A percentile compares a stretch with the other conserved stretches of the same genome.
Conservation (phyloP, 2,329 filamentous ascomycete genomes). For the Colletotrichum melonis region DNA sequence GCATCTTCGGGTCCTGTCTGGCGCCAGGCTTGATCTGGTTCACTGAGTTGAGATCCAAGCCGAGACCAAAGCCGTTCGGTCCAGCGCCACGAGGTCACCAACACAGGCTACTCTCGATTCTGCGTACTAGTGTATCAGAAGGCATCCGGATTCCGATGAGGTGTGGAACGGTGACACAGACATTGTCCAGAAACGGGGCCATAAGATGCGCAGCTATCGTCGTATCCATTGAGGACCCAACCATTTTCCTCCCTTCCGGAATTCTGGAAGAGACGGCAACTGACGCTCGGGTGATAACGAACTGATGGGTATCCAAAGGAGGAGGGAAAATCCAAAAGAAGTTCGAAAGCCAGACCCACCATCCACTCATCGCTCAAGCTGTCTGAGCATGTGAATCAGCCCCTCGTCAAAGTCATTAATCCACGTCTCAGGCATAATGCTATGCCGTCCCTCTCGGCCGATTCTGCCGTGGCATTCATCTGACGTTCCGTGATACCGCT, state of each 20-base stretch:
- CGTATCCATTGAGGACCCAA: conserved; percentile 12
- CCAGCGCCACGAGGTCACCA: conserved; percentile 19
- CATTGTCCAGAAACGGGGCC: neutral
- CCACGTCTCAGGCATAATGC: conserved; percentile 20
- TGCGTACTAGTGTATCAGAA: conserved; percentile 4
- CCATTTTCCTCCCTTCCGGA: neutral
- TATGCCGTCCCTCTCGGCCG: conserved; percentile 25
- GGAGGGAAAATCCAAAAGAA: neutral
- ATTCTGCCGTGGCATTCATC: conserved; percentile 23
- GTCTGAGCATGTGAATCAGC: conserved; percentile 21
- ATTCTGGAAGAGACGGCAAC: conserved; percentile 15
- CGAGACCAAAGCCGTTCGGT: neutral
- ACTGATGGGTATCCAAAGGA: neutral
- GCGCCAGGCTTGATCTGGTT: conserved; percentile 11
- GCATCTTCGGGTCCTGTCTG: neutral
- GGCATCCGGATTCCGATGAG: conserved; percentile 20
- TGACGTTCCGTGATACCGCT: conserved; percentile 8
- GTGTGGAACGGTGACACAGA: conserved; percentile 21
- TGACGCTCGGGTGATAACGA: conserved; percentile 12
- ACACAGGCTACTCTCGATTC: neutral
- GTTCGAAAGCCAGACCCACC: neutral
- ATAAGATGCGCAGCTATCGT: conserved; percentile 29
- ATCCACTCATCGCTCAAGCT: neutral
- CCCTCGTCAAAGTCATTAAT: conserved; percentile 3
- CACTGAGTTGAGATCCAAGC: neutral